A percentile compares a stretch with the other conserved stretches of the same genome.
These are phyloP conservation scores for Rhizophlyctis rosea DNA, from an alignment of 192 early-diverging fungal species.

Conservation along the genomic window DNA sequence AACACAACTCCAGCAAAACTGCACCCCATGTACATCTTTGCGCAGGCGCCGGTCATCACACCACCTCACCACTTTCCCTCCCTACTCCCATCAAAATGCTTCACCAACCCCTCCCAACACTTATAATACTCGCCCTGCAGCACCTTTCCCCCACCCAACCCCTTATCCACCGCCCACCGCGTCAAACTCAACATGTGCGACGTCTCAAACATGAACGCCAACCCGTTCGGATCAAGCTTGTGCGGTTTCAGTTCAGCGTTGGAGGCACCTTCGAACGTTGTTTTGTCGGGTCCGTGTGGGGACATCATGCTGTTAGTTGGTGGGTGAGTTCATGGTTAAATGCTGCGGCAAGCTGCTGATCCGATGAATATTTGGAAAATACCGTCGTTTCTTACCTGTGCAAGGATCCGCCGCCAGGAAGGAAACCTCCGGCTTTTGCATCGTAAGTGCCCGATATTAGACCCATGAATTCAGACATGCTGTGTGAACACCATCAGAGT, in stretches of 20 bases:
- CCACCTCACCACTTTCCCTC: constrained; percentile 22
- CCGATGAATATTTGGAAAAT: neutral
- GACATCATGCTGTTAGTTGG: constrained; percentile 86
- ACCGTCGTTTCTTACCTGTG: constrained; percentile 30
- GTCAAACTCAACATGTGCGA: constrained; percentile 75
- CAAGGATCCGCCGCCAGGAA: constrained; percentile 84
- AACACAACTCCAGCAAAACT: too few species aligned
- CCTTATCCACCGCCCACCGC: constrained; percentile 71
- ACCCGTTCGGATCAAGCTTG: constrained; percentile 75
- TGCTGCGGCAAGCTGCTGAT: too few species aligned
- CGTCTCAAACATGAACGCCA: constrained; percentile 97
- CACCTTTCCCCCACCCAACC: constrained; percentile 55
- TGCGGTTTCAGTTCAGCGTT: constrained; percentile 70
- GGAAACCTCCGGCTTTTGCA: constrained; percentile 86
- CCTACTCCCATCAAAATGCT: constrained; percentile 42
- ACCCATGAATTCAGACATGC: constrained; percentile 98
- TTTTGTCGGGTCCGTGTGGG: constrained; percentile 87
- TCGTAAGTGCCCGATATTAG: constrained; percentile 90
- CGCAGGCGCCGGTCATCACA: too few species aligned
- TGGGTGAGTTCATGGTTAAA: too few species aligned
- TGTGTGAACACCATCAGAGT: neutral
- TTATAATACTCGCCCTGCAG: constrained; percentile 81
- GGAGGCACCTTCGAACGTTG: constrained; percentile 70
- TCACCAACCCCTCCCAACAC: constrained; percentile 73
- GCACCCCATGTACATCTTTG: too few species aligned